Evolutionary conservation across 2,329 filamentous ascomycete species (phyloP).

Genomic region (Fusarium musae): DNA sequence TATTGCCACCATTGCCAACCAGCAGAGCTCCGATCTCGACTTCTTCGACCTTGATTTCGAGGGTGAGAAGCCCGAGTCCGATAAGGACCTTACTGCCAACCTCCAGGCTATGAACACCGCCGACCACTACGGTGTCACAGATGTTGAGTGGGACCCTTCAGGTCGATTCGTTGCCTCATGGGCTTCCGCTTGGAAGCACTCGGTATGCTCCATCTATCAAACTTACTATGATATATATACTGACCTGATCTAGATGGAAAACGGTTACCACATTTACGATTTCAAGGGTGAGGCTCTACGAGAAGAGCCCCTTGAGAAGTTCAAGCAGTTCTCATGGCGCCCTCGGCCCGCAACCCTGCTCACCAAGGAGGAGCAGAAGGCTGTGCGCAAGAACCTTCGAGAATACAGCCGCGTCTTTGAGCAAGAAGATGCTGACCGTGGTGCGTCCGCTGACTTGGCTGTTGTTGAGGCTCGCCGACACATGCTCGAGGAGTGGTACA

Average conservation of each 20-base stretch:
- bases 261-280: conserved; percentile 97
- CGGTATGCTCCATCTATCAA: conserved; percentile 67
- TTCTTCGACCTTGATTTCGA: conserved; percentile 99
- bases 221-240: conserved; percentile 34
- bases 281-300: conserved; percentile 91
- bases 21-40: conserved; percentile 94
- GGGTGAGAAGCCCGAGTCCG: conserved; percentile 91
- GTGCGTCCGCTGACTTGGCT: conserved; percentile 91
- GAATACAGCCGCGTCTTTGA: conserved; percentile 97
- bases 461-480: conserved; percentile 89
- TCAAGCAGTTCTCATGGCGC: conserved; percentile 97
- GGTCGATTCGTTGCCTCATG: conserved; percentile 94
- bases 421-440: conserved; percentile 92
- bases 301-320: conserved; percentile 93
- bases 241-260: conserved; percentile 85
- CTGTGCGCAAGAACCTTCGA: conserved; percentile 96
- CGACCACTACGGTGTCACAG: conserved; percentile 97
- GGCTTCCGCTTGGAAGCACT: conserved; percentile 95
- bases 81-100: conserved; percentile 95
- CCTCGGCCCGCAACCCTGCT: conserved; percentile 92
- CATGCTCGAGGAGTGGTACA: conserved; percentile 87
- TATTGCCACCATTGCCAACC: conserved; percentile 90
- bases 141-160: conserved; percentile 97
- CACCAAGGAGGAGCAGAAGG: conserved; percentile 96
- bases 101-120: conserved; percentile 92